Evolutionary conservation across 139 green algal genomes (phyloP).

Genomic region (Astrephomene gubernaculifera): DNA sequence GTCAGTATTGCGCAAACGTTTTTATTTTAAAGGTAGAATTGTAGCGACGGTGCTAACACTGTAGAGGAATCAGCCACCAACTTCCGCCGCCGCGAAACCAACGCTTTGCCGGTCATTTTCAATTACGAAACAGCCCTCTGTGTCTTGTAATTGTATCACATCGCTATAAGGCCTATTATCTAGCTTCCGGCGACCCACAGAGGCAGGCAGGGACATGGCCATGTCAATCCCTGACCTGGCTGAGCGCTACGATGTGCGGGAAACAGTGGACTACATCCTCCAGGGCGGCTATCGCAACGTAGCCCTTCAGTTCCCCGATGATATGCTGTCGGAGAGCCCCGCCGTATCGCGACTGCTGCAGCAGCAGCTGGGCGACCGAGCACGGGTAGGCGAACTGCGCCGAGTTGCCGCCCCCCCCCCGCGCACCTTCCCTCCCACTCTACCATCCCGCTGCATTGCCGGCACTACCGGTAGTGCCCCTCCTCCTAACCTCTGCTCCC

Average conservation of each 20-base stretch:
- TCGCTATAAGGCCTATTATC: no score
- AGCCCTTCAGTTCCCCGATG: slow-evolving; percentile 84
- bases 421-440: neutral
- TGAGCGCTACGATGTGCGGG: slow-evolving; percentile 40
- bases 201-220: neutral
- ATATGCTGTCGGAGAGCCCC: slow-evolving; percentile 62
- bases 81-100: no score
- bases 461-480: neutral
- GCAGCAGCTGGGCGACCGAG: neutral
- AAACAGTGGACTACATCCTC: slow-evolving; percentile 65
- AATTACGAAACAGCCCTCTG: no score
- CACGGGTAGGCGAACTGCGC: slow-evolving; percentile 3
- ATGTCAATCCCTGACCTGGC: neutral
- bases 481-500: neutral
- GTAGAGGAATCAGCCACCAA: no score
- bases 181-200: no score
- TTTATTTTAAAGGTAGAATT: no score
- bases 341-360: slow-evolving; percentile 55
- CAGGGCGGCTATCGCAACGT: slow-evolving; percentile 55
- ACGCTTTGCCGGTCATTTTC: no score
- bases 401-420: slow-evolving; percentile 44
- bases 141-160: no score
- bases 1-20: no score
- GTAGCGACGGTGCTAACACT: no score
- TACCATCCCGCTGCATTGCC: neutral